These are phyloP conservation scores for Echinosophora koreensis DNA, from an alignment of 306 rosid species.

Conservation along the genomic window DNA sequence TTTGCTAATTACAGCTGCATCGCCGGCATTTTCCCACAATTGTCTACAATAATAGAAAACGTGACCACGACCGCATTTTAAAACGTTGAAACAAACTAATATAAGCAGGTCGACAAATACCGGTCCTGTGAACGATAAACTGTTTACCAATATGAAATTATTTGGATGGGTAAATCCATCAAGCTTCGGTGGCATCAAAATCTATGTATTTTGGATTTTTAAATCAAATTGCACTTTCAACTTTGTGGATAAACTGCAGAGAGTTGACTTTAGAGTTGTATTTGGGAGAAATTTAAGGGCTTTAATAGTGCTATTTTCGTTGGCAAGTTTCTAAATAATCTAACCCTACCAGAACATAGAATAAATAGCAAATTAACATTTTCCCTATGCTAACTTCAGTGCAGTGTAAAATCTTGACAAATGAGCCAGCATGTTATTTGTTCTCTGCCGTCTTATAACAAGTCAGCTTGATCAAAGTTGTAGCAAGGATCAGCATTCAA, in stretches of 20 bases:
- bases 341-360: not conserved
- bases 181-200: not conserved
- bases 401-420: not conserved
- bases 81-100: too few species aligned
- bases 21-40: too few species aligned
- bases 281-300: not conserved
- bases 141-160: not conserved
- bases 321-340: not conserved
- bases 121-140: not conserved
- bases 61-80: too few species aligned
- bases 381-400: slow-evolving; percentile 11
- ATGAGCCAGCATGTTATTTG: not conserved
- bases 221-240: not conserved
- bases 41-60: too few species aligned
- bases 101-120: too few species aligned
- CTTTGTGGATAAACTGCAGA: not conserved
- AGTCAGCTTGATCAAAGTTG: not conserved
- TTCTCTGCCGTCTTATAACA: not conserved
- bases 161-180: not conserved
- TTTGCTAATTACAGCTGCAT: too few species aligned
- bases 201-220: not conserved
- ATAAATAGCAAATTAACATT: not conserved
- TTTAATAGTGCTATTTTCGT: not conserved
- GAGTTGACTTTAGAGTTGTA: not conserved
- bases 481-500: slow-evolving; percentile 16